phyloP scores from a whole-genome alignment of 2,329 filamentous ascomycete species.

The Neobulgaria alba region DNA sequence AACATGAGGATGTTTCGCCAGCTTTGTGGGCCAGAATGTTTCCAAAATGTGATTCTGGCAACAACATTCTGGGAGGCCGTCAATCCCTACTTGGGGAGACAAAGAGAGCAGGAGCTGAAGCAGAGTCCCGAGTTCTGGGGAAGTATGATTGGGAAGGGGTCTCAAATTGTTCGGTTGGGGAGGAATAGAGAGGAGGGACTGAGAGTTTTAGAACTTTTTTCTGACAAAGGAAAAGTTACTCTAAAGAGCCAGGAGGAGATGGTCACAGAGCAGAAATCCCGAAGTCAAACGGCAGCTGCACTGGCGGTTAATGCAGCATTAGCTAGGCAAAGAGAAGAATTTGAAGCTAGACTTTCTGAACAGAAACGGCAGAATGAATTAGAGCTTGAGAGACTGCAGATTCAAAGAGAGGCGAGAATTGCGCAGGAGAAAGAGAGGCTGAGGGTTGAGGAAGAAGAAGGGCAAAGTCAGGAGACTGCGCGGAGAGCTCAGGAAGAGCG shows the following conservation, averaged over 20 bases:
- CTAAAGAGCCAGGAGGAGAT: constrained; percentile 1
- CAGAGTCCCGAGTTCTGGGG: not conserved
- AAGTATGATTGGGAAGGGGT: not conserved
- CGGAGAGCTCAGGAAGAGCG: too few species aligned
- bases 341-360: not conserved
- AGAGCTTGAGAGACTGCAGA: not conserved
- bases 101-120: not conserved
- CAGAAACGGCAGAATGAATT: not conserved
- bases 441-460: not conserved
- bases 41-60: constrained; percentile 3
- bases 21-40: not conserved
- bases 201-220: not conserved
- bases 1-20: constrained; percentile 1
- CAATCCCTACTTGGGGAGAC: not conserved
- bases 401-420: not conserved
- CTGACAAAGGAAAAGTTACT: not conserved
- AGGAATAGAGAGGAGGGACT: not conserved
- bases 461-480: not conserved
- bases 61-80: not conserved
- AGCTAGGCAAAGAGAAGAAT: not conserved
- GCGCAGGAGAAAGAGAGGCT: not conserved
- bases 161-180: not conserved
- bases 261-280: not conserved
- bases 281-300: not conserved
- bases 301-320: not conserved